These are phyloP conservation scores for Suillus bovinus DNA, from an alignment of 768 basidiomycete genomes.

Conservation along the genomic window DNA sequence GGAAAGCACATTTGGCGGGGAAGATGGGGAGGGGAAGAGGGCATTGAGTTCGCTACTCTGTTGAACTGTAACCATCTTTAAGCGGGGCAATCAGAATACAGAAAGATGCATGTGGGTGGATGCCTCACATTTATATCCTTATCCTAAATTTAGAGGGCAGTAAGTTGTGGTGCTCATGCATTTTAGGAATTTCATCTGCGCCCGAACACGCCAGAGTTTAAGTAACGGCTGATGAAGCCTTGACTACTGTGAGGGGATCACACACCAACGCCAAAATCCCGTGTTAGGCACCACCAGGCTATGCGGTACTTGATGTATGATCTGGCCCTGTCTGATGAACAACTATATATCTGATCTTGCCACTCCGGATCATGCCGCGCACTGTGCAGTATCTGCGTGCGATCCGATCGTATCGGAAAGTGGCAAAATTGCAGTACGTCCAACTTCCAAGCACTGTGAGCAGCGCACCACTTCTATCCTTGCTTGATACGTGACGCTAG, in stretches of 20 bases:
- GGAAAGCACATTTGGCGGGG: conserved; percentile 4
- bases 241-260: neutral
- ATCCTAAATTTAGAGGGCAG: neutral
- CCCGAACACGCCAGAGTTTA: no score
- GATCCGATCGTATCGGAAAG: neutral
- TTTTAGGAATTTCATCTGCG: neutral
- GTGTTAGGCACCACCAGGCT: no score
- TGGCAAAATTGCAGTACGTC: neutral
- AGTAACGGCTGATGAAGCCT: no score
- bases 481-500: neutral
- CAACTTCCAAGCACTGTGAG: neutral
- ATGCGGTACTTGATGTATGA: no score
- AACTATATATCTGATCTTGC: neutral
- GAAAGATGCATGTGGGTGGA: neutral
- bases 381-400: neutral
- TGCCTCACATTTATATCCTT: neutral
- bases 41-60: conserved; percentile 5
- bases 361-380: neutral
- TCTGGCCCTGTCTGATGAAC: no score
- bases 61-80: neutral
- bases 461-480: neutral
- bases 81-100: no score
- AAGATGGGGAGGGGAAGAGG: conserved; percentile 13
- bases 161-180: neutral
- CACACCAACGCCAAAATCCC: neutral